Evolutionary conservation across 306 rosid species (phyloP).

Genomic region (Dalbergia cultrata): DNA sequence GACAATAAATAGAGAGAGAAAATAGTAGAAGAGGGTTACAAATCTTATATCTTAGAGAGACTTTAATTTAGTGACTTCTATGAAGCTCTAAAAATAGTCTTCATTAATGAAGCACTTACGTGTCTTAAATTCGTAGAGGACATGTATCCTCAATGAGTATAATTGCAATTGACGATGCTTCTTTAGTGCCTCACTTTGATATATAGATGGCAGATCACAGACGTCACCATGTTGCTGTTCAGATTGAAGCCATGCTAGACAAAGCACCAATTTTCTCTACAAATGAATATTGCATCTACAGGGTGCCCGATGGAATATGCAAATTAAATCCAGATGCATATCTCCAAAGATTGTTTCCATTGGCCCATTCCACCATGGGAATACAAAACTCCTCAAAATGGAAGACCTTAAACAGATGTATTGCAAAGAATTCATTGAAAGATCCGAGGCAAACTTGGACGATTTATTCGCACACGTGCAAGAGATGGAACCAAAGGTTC

Average conservation of each 20-base stretch:
- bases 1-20: too few relatives aligned
- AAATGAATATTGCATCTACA: not conserved
- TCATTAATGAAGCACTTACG: too few relatives aligned
- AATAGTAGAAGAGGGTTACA: too few relatives aligned
- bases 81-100: too few relatives aligned
- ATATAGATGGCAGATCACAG: not conserved
- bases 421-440: not conserved
- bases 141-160: too few relatives aligned
- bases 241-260: not conserved
- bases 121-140: too few relatives aligned
- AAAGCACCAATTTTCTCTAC: too few relatives aligned
- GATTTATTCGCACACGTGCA: not conserved
- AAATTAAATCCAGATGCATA: not conserved
- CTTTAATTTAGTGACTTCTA: too few relatives aligned
- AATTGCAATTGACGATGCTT: too few relatives aligned
- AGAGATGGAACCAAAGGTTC: not conserved
- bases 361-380: not conserved
- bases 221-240: not conserved
- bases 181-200: too few relatives aligned
- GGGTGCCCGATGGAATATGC: not conserved
- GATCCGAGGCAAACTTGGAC: not conserved
- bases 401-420: not conserved
- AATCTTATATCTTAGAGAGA: too few relatives aligned
- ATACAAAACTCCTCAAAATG: not conserved
- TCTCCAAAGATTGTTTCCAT: conserved; percentile 14